Evolutionary conservation across 2,329 filamentous ascomycete genomes (phyloP), one percentile per base, ranked within the genome.

Genomic region (Colletotrichum sp.): DNA sequence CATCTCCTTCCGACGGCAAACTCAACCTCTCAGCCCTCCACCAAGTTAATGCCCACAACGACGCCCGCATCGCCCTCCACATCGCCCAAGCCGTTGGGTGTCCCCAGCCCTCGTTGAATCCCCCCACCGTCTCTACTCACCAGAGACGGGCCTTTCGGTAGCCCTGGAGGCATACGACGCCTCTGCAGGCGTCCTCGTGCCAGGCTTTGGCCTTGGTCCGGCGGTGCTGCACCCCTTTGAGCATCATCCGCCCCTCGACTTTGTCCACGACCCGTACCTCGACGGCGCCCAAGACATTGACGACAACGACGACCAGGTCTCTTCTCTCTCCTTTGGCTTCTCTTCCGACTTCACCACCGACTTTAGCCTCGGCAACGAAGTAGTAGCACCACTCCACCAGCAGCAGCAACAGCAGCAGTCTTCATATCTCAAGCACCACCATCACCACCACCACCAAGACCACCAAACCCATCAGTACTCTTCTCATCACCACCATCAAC

Each of bases 141-240:
- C 69, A 70, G 79, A 76, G 80, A 80, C 78, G 75, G 43, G 66
- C 34, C 67, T 78, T 75, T 76, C 76, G 79, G 81, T 80, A 82
- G 81, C 80, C 77, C 83, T 85, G 82, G 84, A 83, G 82, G 81
- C 81, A 77, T 83, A 82, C 82, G 80, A 81, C 77, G 75, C 80
- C 76, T 79, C 80, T 78, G 77, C 81, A 78, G 81, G 80, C 79
- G 76, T 80, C 77, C 77, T 83, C 78, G 82, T 82, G 80, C 81
- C 82, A 80, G 83, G 82, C 76, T 82, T 81, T 78, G 81, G 80
- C 78, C 78, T 81, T 74, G 82, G 83, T 82, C 81, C 81, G 75
- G 71, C 78, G 75, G 82, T 81, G 80, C 81, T 81, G 71, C 65
- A 76, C 52, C 74, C 63, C 13, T 81, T 73, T 68, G 74, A 55